Evolutionary conservation across 208 protist genomes (phyloP).

Genomic region (Leishmania guyanensis): DNA sequence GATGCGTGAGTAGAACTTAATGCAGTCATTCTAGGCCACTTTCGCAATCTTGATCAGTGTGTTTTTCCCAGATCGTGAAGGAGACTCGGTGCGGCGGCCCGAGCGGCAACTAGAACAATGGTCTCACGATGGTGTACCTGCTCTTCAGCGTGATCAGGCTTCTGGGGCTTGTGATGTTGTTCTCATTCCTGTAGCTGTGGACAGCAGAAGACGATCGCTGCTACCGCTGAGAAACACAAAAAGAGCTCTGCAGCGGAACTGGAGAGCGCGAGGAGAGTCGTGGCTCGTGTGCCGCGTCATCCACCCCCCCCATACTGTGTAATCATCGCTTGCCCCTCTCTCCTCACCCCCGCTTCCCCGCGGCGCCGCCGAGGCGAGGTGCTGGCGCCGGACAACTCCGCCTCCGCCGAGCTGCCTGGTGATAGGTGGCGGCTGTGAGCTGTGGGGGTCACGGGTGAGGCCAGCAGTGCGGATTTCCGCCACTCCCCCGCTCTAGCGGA

Average conservation of each 20-base stretch:
- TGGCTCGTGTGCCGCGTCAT: too few species aligned
- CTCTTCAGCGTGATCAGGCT: constrained; percentile 78
- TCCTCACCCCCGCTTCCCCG: too few species aligned
- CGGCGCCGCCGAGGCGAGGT: too few species aligned
- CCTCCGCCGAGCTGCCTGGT: too few species aligned
- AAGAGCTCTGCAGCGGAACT: not conserved
- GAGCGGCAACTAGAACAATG: constrained; percentile 81
- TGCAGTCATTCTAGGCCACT: constrained; percentile 65
- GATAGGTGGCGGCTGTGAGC: too few species aligned
- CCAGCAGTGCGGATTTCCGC: too few species aligned
- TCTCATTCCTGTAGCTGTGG: constrained; percentile 77
- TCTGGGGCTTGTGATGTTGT: constrained; percentile 66
- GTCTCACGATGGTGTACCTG: constrained; percentile 77
- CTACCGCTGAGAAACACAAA: constrained; percentile 7
- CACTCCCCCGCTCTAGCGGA: too few species aligned
- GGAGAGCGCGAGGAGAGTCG: too few species aligned
- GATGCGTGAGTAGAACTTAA: constrained; percentile 59
- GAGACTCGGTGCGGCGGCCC: constrained; percentile 74
- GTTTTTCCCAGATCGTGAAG: constrained; percentile 70
- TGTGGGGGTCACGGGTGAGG: too few species aligned
- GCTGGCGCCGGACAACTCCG: too few species aligned
- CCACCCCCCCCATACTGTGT: too few species aligned
- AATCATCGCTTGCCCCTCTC: too few species aligned
- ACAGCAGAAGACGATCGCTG: constrained; percentile 27
- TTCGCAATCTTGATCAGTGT: constrained; percentile 90